Conservation (phyloP, 2,329 filamentous ascomycete genomes). For the Neocatenulostroma microsporum region DNA sequence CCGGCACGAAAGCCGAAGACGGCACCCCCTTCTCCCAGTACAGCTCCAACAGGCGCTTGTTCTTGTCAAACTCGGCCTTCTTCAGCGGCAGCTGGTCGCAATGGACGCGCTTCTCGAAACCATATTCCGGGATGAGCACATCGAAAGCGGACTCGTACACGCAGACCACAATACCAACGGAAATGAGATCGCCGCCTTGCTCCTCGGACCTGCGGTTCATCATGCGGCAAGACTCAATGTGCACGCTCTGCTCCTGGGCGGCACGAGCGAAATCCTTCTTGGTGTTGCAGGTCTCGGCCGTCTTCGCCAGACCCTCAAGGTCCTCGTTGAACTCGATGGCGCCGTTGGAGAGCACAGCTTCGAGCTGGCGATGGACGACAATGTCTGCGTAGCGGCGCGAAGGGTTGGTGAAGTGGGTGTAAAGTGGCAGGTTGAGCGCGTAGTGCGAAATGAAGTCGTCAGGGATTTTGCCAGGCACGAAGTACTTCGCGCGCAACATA, state of each 20-base stretch:
- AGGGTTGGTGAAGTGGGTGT: constrained; percentile 96
- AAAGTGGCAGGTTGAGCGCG: constrained; percentile 82
- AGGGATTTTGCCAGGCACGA: constrained; percentile 68
- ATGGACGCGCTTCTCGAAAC: constrained; percentile 98
- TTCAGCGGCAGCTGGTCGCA: constrained; percentile 96
- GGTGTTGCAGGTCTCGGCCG: constrained; percentile 90
- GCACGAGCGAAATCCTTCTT: constrained; percentile 98
- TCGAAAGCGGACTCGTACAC: constrained; percentile 99
- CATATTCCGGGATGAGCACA: constrained; percentile 94
- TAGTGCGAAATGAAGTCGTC: constrained; percentile 81
- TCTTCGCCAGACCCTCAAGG: constrained; percentile 79
- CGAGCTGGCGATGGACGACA: constrained; percentile 88
- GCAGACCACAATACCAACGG: constrained; percentile 89
- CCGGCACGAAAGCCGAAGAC: constrained; percentile 89
- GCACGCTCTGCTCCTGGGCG: constrained; percentile 96
- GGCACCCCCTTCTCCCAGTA: constrained; percentile 99
- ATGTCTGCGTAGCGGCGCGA: constrained; percentile 93
- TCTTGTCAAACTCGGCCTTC: constrained; percentile 99
- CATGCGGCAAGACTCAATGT: constrained; percentile 91
- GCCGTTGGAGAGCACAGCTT: constrained; percentile 74
- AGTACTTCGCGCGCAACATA: constrained; percentile 96
- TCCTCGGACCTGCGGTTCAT: constrained; percentile 91
- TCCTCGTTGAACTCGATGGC: constrained; percentile 83
- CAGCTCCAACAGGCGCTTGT: constrained; percentile 84
- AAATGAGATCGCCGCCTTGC: constrained; percentile 82